Base-by-base conservation (phyloP, 202 grass and related monocot species). In the Setaria viridis region DNA sequence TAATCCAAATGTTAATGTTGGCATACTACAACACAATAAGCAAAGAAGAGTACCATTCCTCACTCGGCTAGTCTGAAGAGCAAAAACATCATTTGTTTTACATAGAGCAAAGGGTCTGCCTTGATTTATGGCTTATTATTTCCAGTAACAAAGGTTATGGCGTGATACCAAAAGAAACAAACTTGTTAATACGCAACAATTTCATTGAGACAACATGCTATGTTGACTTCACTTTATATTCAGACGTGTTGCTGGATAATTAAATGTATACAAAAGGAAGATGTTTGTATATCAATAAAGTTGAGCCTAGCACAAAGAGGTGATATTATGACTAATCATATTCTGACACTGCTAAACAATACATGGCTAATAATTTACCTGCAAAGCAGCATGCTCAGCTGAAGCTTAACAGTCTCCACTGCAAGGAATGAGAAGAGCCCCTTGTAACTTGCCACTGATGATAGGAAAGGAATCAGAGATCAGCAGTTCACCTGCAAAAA, bases 401-500 rank as follows among this genome's bases (percentile, higher is more conserved):
- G 5, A 65, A 72, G 37, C 20, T 48, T 49, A 1, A 4, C 45
- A 82, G 20, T 49, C 20, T 11, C 9, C 15, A 51, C 57, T 37
- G 29, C 85, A 63, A 79, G 59, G 42, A 32, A 49, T 8, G 13
- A 39, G 34, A 62, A 35, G 35, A 51, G 56, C 39, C 30, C 63
- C 48, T n/a, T 81, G 30, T 29, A 72, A 20, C 9, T 80, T 49
- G 50, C 64, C 63, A 81, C 4, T 15, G 15, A 21, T 7, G 9
- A 46, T 14, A 4, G 19, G n/a, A 67, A 37, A 70, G 77, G 47
- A 81, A 64, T 12, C 70, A 55, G 6, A 57, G 3, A 85, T 74
- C 59, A 74, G 34, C 72, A 83, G 35, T 70, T 80, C 43, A 87
- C 71, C 93, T 95, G 76, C 68, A 91, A 7, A 53, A 86, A 53